These are phyloP conservation scores for Tulasnella sp. DNA, from an alignment of 768 basidiomycete genomes.

Conservation along the genomic window DNA sequence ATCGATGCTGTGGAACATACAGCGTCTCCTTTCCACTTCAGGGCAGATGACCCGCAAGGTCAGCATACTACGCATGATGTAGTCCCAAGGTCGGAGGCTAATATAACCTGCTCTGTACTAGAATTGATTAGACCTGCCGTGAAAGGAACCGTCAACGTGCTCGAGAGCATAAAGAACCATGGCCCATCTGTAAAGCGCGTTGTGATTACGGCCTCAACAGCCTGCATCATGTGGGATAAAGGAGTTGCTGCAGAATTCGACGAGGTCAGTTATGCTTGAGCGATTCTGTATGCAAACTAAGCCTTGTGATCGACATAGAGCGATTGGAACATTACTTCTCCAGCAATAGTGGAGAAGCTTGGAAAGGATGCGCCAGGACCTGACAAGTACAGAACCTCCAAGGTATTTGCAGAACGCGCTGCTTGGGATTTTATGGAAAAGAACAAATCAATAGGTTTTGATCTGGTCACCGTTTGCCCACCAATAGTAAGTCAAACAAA, in stretches of 20 bases:
- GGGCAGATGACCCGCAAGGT: constrained; percentile 18
- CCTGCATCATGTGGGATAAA: constrained; percentile 22
- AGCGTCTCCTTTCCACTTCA: constrained; percentile 24
- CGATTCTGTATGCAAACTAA: not conserved
- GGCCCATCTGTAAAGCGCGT: constrained; percentile 25
- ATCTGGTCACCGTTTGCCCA: constrained; percentile 22
- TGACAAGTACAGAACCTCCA: constrained; percentile 22
- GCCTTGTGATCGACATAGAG: constrained; percentile 1
- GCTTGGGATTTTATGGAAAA: constrained; percentile 24
- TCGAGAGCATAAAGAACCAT: constrained; percentile 24
- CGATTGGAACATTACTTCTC: constrained; percentile 27
- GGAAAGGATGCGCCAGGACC: constrained; percentile 22
- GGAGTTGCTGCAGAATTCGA: not conserved
- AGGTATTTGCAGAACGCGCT: constrained; percentile 25
- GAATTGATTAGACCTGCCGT: constrained; percentile 30
- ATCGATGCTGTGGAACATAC: constrained; percentile 28
- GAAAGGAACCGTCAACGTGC: constrained; percentile 27
- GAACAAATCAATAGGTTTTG: constrained; percentile 20
- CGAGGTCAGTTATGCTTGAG: constrained; percentile 4
- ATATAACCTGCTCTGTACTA: not conserved
- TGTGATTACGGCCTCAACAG: constrained; percentile 28
- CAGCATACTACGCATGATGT: not conserved
- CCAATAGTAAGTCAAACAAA: constrained; percentile 17
- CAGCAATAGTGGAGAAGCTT: constrained; percentile 22
- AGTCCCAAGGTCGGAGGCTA: not conserved